Conservation (phyloP, 1,139 yeast species). For the Tardiomyces depauwii region DNA sequence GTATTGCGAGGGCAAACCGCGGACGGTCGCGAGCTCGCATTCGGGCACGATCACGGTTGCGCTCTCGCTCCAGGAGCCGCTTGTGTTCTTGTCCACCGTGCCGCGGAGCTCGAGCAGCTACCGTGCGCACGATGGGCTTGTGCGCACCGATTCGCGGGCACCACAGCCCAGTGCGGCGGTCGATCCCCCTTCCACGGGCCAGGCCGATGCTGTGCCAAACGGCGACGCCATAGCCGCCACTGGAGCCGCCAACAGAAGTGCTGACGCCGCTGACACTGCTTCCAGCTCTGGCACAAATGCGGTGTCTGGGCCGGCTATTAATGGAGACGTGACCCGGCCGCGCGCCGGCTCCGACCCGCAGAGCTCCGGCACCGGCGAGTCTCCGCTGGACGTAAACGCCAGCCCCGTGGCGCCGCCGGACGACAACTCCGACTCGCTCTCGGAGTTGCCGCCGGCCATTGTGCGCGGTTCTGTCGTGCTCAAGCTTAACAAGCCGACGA, state of each 20-base stretch:
- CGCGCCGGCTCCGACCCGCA: background rate
- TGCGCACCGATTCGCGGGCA: background rate
- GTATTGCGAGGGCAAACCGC: conserved; percentile 24
- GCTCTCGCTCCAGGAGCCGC: conserved; percentile 24
- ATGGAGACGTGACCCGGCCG: background rate
- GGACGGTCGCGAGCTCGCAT: conserved; percentile 21
- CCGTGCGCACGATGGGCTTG: background rate
- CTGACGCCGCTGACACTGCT: too few relatives aligned
- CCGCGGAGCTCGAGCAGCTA: background rate
- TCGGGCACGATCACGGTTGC: conserved; percentile 23
- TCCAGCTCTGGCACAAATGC: too few relatives aligned
- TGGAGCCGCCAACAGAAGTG: too few relatives aligned
- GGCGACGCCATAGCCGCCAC: too few relatives aligned
- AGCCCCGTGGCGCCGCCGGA: background rate
- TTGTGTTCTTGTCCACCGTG: conserved; percentile 16
- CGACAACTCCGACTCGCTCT: background rate
- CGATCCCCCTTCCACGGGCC: too few relatives aligned
- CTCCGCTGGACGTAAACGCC: background rate
- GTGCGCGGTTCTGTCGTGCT: conserved; percentile 70
- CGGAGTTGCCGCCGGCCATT: conserved; percentile 57
- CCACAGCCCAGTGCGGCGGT: background rate
- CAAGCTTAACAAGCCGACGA: conserved; percentile 60
- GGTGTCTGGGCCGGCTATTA: too few relatives aligned
- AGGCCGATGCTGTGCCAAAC: too few relatives aligned
- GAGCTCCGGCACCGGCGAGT: background rate